phyloP scores from a whole-genome alignment of 148 eudicot species.

The Fagopyrum tataricum region DNA sequence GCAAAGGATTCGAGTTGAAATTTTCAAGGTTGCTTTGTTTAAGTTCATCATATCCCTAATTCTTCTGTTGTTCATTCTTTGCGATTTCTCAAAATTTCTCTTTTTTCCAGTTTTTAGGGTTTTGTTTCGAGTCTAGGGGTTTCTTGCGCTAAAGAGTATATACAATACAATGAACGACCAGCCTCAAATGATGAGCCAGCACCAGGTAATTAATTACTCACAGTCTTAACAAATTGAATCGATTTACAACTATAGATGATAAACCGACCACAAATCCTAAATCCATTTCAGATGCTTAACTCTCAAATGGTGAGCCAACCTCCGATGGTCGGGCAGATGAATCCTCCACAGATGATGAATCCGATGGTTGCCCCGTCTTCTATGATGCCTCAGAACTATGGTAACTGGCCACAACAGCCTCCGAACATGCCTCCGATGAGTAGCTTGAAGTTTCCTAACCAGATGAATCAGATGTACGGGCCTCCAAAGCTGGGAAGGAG shows the following conservation, averaged over 20 bases:
- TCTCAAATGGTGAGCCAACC: conserved; percentile 12
- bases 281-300: conserved; percentile 9
- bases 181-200: conserved; percentile 17
- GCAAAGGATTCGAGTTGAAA: background rate
- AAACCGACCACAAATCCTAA: background rate
- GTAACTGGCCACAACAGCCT: conserved; percentile 47
- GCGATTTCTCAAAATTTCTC: background rate
- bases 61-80: background rate
- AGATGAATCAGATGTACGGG: conserved; percentile 25
- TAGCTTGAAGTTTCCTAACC: conserved; percentile 36
- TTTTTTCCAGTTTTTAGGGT: background rate
- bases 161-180: conserved; percentile 15
- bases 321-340: conserved; percentile 24
- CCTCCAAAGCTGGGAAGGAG: conserved; percentile 27
- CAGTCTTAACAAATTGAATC: conserved; percentile 4
- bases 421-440: conserved; percentile 29
- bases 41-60: background rate
- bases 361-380: conserved; percentile 18
- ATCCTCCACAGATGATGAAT: conserved; percentile 23
- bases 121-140: background rate
- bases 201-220: conserved; percentile 15
- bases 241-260: background rate
- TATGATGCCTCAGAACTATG: conserved; percentile 37
- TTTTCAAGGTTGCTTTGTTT: background rate
- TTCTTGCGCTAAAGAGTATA: background rate